phyloP scores from a whole-genome alignment of 805 yeast species.

The Barnettozyma sucrosica region DNA sequence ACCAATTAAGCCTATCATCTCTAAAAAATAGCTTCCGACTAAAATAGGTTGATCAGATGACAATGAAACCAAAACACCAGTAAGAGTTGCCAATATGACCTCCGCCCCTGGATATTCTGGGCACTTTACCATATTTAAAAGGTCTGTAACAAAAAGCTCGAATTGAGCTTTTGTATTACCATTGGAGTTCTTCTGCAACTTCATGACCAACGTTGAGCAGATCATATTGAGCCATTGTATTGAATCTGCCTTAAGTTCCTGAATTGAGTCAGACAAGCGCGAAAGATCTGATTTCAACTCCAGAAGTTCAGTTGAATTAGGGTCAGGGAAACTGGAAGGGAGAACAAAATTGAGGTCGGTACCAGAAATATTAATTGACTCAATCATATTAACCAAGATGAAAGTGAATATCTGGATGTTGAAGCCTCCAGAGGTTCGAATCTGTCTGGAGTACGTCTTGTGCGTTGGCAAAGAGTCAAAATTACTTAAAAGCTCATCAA shows the following conservation, averaged over 20 bases:
- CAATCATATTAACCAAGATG: slow-evolving; percentile 40
- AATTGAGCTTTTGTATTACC: slow-evolving; percentile 32
- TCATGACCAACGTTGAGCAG: slow-evolving; percentile 16
- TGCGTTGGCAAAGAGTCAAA: slow-evolving; percentile 44
- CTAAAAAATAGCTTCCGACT: slow-evolving; percentile 49
- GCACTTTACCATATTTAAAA: slow-evolving; percentile 39
- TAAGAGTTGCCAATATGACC: slow-evolving; percentile 35
- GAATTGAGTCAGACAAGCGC: slow-evolving; percentile 2
- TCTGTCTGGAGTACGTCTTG: slow-evolving; percentile 39
- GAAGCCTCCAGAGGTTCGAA: slow-evolving; percentile 37
- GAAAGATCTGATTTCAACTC: slow-evolving; percentile 14
- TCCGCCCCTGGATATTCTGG: slow-evolving; percentile 67
- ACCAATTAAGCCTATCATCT: slow-evolving; percentile 57
- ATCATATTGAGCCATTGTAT: slow-evolving; percentile 9
- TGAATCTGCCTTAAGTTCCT: slow-evolving; percentile 6
- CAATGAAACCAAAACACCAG: slow-evolving; percentile 21
- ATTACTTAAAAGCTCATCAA: slow-evolving; percentile 52
- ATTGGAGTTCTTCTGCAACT: slow-evolving; percentile 29
- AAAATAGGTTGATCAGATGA: slow-evolving; percentile 26
- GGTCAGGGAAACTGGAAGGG: slow-evolving; percentile 5
- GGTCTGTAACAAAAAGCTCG: slow-evolving; percentile 53
- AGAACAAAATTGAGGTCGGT: slow-evolving; percentile 14
- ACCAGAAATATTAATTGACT: slow-evolving; percentile 28
- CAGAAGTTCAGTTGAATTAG: slow-evolving; percentile 10
- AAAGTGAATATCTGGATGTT: slow-evolving; percentile 45